phyloP scores from a whole-genome alignment of 139 green algal genomes.

The Nannochloris sp. region DNA sequence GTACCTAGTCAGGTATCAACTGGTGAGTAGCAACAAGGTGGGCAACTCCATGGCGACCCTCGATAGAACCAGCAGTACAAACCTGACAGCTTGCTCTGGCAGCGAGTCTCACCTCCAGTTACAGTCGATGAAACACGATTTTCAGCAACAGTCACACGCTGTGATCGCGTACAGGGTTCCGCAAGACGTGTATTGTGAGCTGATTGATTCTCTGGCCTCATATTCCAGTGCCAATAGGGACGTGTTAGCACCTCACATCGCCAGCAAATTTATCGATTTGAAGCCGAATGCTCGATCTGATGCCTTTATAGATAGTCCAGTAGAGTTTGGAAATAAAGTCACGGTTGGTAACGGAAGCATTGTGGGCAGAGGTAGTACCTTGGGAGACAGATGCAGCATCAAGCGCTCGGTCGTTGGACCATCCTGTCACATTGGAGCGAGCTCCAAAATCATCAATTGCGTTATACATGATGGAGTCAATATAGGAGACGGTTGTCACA shows the following conservation, averaged over 20 bases:
- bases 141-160: not conserved
- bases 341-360: slow-evolving; percentile 62
- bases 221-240: slow-evolving; percentile 45
- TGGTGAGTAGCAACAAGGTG: not conserved
- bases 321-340: slow-evolving; percentile 45
- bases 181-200: slow-evolving; percentile 25
- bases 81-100: not conserved
- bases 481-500: slow-evolving; percentile 52
- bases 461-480: slow-evolving; percentile 65
- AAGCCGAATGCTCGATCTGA: slow-evolving; percentile 42
- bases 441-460: slow-evolving; percentile 59
- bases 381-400: slow-evolving; percentile 79
- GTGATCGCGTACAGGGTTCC: slow-evolving; percentile 25
- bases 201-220: slow-evolving; percentile 23
- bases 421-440: slow-evolving; percentile 57
- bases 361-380: slow-evolving; percentile 44
- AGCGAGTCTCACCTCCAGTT: not conserved
- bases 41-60: not conserved
- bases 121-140: not conserved
- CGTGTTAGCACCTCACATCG: slow-evolving; percentile 15
- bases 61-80: not conserved
- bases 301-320: slow-evolving; percentile 54
- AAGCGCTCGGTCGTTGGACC: slow-evolving; percentile 74
- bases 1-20: slow-evolving; percentile 50
- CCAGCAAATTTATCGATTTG: slow-evolving; percentile 17